Evolutionary conservation across 306 rosid genomes (phyloP), one percentile per base, ranked within the genome.

Genomic region (Vigna hirtella): DNA sequence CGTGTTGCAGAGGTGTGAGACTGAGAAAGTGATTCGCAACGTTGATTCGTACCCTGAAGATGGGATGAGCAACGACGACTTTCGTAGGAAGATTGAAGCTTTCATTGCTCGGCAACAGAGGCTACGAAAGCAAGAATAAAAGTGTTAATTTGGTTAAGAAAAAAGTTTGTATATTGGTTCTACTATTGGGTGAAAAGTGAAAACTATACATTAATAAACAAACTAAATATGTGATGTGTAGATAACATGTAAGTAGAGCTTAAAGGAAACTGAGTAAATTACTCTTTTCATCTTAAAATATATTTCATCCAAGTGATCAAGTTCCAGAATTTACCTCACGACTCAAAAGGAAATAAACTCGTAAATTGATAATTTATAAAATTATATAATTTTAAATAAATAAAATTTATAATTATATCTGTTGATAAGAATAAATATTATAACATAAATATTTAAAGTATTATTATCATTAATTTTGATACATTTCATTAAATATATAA

Each of bases 51-150:
- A 80, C 70, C 84, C 89, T 6, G 97, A 95, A 50, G 95, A 92
- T 47, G 56, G 49, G n/a, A 89, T 91, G 95, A 92, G 90, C 70
- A 86, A 83, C 74, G 97, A 95, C 6, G 97, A 95, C 71, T 95
- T 95, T 66, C 92, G 87, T 17, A 32, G 64, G 64, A 83, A 83
- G 16, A 85, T 95, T 3, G 98, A 95, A 76, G 92, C 90, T 70
- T 94, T 94, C 86, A 94, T 94, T 49, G 97, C 93, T 12, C 70
- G 95, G 45, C 96, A 94, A 72, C 97, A 90, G 85, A 94, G 78
- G 88, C 65, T 89, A 34, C 83, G 89, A 78, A 81, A 63, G 45
- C 83, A 83, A 51, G 96, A 88, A 83, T 62, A 62, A 62, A 7
- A 42, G 1, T 5, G 30, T 0, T 1, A n/a, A 2, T 28, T 9